phyloP scores from a whole-genome alignment of 129 eudicot genomes.

The carrot (Daucus carota) region DH1_v3.0 NC_030382.2:53913501-53914000 shows the following conservation, averaged over 20 bases:
- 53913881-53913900: neutral
- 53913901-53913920: neutral
- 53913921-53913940: neutral
- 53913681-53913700: neutral
- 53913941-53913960: constrained; percentile 39
- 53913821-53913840: neutral
- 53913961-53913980: constrained; percentile 87
- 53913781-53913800: neutral
- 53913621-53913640: too few species aligned
- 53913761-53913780: neutral
- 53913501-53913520: too few species aligned
- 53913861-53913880: neutral
- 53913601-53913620: too few species aligned
- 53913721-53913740: too few species aligned
- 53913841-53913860: neutral
- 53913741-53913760: neutral
- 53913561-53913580: too few species aligned
- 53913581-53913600: too few species aligned
- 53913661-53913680: too few species aligned
- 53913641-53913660: too few species aligned
- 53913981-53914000: constrained; percentile 88
- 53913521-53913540: too few species aligned
- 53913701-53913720: neutral
- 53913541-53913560: too few species aligned
- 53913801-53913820: neutral